Base-by-base conservation (phyloP, 495 filamentous ascomycete genomes). In the Saxophila tyrrhenica region DNA sequence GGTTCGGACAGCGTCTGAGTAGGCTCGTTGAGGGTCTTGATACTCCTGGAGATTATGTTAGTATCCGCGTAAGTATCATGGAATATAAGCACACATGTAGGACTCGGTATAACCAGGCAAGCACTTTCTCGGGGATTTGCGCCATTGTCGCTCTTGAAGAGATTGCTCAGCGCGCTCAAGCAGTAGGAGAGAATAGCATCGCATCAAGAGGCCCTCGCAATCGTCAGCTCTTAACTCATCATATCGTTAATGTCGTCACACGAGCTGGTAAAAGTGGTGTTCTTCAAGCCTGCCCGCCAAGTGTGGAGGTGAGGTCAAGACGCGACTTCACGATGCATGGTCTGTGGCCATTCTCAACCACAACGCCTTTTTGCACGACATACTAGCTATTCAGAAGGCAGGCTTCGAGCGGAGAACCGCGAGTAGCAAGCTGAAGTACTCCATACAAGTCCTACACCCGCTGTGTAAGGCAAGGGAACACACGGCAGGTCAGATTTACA, bases 41-140 rank as follows among this genome's bases (percentile, higher is more conserved):
- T 98, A 97, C 77, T 95, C 88, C 91, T 44, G 19, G 45, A 48
- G 7, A 44, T 21, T 17, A 8, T 7, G 41, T n/a, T 44, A 8
- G 16, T 9, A 39, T 44, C 15, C 8, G 41, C 19, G 39, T 58
- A 39, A 24, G 16, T 50, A 21, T 35, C 38, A 25, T 20, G n/a
- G n/a, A n/a, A n/a, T n/a, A n/a, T n/a, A n/a, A n/a, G 52, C 22
- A 23, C 73, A 64, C 72, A 92, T 90, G 69, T 83, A 98, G 66
- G 43, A 94, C 83, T 67, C 85, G 92, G 70, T 95, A 94, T 1
- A 98, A 82, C 92, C 92, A 98, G 67, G 86, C 87, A 51, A 97
- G 76, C 41, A 94, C 83, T 69, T 88, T 85, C 64, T 92, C 89
- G 57, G 87, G 82, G 60, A 94, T 86, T 51, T 81, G 74, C 69